Base-by-base conservation (phyloP, 1,284 basidiomycete species). In the Cutaneotrichosporon dermatis region DNA sequence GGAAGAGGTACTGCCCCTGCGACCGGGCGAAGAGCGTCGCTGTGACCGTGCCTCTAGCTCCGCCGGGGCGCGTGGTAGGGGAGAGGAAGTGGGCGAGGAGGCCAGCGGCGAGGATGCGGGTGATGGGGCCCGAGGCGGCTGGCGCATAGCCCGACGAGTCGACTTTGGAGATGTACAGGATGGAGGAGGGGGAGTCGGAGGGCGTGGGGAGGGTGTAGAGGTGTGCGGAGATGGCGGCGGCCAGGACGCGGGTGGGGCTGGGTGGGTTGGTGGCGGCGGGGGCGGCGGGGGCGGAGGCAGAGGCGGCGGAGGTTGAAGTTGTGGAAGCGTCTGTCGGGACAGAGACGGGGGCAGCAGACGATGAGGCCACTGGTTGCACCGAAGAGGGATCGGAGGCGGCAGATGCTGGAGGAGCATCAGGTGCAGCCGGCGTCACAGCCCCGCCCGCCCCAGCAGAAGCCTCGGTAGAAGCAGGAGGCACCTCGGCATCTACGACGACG, bases 91-190 rank as follows among this genome's bases (percentile, higher is more conserved):
- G 90, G 4, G 71, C 63, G 8, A 96, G 69, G 60, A 95, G 82
- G 0, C 87, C 80, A 33, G 82, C 80, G 40, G 90, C 85, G 55
- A 97, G 84, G 3, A 82, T 75, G 1, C 83, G 78, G 0, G 90
- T 91, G 1, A 67, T n/a, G 84, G 25, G 25, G 25, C 25, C 25
- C 25, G 25, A 25, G 25, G 54, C 84, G 59, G 35, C 69, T 68
- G 62, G 57, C 16, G 66, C 44, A 68, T 90, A 91, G 0, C 94
- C 94, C 0, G 92, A 92, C 11, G 92, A 87, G 75, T 98, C 96
- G 57, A 97, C 86, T 78, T 99, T 99, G 53, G 90, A 90, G 50
- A 98, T 83, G 77, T 98, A 97, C 25, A 99, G 79, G 40, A 99
- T 83, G 1, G 85, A 86, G 57, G 83, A 84, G 10, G 59, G 46